These are phyloP conservation scores for Fusarium udum DNA, from an alignment of 2,329 filamentous ascomycete species.

Conservation along the genomic window DNA sequence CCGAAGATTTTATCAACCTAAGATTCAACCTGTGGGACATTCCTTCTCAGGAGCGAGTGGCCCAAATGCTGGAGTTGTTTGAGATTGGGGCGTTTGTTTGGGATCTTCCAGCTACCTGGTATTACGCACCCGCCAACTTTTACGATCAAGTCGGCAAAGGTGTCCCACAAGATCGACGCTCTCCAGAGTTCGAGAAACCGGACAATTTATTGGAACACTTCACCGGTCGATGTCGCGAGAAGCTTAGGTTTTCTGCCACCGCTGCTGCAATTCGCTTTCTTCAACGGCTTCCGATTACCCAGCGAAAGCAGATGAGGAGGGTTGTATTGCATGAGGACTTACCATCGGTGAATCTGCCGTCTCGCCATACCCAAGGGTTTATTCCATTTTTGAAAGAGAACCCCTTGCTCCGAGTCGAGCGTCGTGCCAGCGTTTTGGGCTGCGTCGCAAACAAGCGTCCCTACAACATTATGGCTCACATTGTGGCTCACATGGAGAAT, in stretches of 20 bases:
- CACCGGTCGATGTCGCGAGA: not conserved
- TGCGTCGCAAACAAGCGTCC: rapidly evolving
- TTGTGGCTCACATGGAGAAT: rapidly evolving
- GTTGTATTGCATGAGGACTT: slow-evolving; percentile 4
- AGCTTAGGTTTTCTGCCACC: slow-evolving; percentile 12
- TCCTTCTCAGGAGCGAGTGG: not conserved
- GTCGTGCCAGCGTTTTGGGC: not conserved
- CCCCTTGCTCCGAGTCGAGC: slow-evolving; percentile 2
- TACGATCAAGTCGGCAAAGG: not conserved
- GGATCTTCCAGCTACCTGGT: not conserved
- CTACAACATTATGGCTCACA: rapidly evolving
- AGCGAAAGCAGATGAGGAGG: not conserved
- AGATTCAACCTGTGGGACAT: not conserved
- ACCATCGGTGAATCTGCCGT: not conserved
- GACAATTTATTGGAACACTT: not conserved
- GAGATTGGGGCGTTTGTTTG: not conserved
- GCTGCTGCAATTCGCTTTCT: slow-evolving; percentile 22
- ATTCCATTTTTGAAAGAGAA: slow-evolving; percentile 15
- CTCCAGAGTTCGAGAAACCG: not conserved
- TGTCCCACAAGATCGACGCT: not conserved
- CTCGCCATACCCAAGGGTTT: not conserved
- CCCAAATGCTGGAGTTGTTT: rapidly evolving
- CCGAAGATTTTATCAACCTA: not conserved
- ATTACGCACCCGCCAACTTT: rapidly evolving
- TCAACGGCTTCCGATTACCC: not conserved